Base-by-base conservation (phyloP, 805 yeast genomes). In the Ogataea zsoltii region DNA sequence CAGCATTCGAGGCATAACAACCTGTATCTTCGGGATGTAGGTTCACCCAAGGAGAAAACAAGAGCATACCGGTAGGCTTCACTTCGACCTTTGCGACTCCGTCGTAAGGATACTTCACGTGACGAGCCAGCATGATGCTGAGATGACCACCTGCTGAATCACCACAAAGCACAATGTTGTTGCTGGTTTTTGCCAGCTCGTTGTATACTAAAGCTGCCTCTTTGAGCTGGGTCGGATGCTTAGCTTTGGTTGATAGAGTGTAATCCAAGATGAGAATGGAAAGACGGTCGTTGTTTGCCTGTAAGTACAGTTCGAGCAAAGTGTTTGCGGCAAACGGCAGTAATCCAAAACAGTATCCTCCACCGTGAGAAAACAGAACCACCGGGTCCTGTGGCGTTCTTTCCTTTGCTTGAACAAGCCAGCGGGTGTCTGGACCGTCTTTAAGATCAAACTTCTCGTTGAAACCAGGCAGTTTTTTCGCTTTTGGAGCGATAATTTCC, bases 351-450 rank as follows among this genome's bases (percentile, higher is more conserved):
- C 36, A 30, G 21, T 39, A 39, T 7, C 42, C 42, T 3, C 42
- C 42, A 12, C 42, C 42, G 23, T 39, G 42, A 7, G 36, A 16
- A 30, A 30, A 39, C 10, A 39, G 21, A 9, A 39, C 7, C 3
- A 39, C 42, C 2, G 42, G 42, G n/a, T 39, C 42, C 13, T 39
- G 35, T 16, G 4, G 9, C 7, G 21, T 19, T 23, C 42, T 26
- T 7, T 39, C 10, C 21, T 30, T 34, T 6, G 42, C 42, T 15
- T 39, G 31, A 4, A 32, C 36, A 14, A 39, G 13, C 42, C 42
- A 39, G 2, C 35, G 35, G 12, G 31, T 30, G 5, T n/a, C n/a
- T n/a, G 23, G 5, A 7, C 68, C 69, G 18, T 30, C 67, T 49
- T 44, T 65, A 10, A 72, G 32, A 6, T 37, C 41, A 16, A 37